Percentiles rank a stretch among this genome's conserved stretches.
Conservation (phyloP, 352 stramenopile species). For the Globisporangium camurandrum region DNA sequence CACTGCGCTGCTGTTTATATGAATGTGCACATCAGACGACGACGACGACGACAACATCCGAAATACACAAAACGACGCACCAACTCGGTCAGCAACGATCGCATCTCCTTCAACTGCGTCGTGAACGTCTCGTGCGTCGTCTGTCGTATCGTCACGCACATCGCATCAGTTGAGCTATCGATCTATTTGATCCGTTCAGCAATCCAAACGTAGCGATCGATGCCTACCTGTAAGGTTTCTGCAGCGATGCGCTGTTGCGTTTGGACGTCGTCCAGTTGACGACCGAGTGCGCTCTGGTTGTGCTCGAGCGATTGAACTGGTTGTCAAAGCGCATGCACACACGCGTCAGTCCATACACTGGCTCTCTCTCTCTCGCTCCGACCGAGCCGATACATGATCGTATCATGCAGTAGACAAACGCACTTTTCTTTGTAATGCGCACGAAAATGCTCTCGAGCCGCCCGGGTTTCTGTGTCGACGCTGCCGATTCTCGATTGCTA, state of each 20-base stretch:
- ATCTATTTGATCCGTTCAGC: too few species aligned
- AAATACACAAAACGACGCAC: too few species aligned
- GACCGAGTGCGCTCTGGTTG: slow-evolving; percentile 50
- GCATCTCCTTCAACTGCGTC: slow-evolving; percentile 48
- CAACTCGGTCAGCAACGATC: slow-evolving; percentile 35
- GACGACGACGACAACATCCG: too few species aligned
- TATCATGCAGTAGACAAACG: too few species aligned
- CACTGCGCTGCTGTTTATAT: too few species aligned
- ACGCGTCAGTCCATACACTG: neutral
- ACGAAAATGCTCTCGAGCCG: slow-evolving; percentile 82
- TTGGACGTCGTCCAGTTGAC: slow-evolving; percentile 55
- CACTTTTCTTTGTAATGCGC: slow-evolving; percentile 82
- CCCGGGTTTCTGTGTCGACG: slow-evolving; percentile 39
- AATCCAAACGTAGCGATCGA: too few species aligned
- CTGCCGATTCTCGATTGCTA: too few species aligned
- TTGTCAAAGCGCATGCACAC: neutral
- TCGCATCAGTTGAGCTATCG: too few species aligned
- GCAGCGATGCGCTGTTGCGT: slow-evolving; percentile 27
- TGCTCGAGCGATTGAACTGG: slow-evolving; percentile 66
- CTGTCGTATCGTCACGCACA: slow-evolving; percentile 9
- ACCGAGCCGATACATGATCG: neutral
- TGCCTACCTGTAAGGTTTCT: slow-evolving; percentile 32
- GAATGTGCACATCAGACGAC: too few species aligned
- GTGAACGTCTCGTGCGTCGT: slow-evolving; percentile 41
- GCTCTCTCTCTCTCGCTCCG: neutral